Evolutionary conservation across 2,329 filamentous ascomycete genomes (phyloP).

Genomic region (Alternaria viburni): DNA sequence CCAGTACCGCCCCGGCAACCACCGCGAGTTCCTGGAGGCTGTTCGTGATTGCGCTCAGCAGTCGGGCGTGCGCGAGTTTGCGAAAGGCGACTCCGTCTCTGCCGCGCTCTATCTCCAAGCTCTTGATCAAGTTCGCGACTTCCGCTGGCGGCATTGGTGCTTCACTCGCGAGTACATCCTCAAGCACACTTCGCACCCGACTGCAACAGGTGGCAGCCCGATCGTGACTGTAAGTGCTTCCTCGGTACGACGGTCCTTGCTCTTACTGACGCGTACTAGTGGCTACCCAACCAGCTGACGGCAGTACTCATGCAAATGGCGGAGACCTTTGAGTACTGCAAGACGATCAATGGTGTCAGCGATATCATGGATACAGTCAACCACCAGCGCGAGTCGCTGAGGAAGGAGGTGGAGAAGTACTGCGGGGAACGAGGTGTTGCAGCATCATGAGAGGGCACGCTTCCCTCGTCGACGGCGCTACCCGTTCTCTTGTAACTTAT

Average conservation of each 20-base stretch:
- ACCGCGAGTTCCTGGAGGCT: constrained; percentile 81
- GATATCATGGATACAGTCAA: constrained; percentile 72
- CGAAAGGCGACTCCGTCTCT: constrained; percentile 67
- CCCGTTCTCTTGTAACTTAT: not conserved
- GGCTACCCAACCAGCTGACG: constrained; percentile 80
- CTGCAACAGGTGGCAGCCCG: constrained; percentile 79
- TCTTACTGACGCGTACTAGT: constrained; percentile 49
- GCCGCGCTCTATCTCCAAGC: constrained; percentile 55
- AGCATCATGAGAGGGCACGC: constrained; percentile 22
- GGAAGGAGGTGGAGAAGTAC: constrained; percentile 78
- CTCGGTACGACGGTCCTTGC: not conserved
- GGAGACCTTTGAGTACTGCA: constrained; percentile 59
- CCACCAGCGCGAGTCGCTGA: constrained; percentile 68
- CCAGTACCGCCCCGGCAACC: constrained; percentile 85
- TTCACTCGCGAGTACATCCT: constrained; percentile 86
- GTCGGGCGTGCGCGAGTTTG: constrained; percentile 65
- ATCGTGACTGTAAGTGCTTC: constrained; percentile 68
- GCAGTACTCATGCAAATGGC: constrained; percentile 76
- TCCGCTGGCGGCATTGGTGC: constrained; percentile 85
- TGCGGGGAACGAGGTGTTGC: constrained; percentile 65
- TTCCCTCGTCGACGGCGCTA: not conserved
- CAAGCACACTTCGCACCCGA: constrained; percentile 76
- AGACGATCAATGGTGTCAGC: constrained; percentile 55
- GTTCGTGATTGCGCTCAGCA: constrained; percentile 63
- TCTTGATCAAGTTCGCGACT: constrained; percentile 78